phyloP scores from a whole-genome alignment of 2,329 filamentous ascomycete genomes.

The Coniella lustricola region DNA sequence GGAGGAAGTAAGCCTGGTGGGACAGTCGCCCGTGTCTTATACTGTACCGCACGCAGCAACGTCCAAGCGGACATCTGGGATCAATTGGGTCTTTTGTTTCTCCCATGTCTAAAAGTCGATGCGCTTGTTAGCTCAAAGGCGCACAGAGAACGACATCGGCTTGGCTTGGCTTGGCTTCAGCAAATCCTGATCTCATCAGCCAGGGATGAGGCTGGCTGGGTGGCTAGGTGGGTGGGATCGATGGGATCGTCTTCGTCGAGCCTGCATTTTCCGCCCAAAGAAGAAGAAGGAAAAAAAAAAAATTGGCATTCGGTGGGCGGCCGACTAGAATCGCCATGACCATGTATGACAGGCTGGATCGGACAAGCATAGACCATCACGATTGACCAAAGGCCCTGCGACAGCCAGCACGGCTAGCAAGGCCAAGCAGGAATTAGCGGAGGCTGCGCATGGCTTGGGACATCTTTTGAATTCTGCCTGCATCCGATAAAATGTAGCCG shows the following conservation, averaged over 20 bases:
- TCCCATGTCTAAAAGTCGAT: not conserved
- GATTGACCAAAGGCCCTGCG: not conserved
- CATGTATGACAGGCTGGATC: too few relatives aligned
- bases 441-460: not conserved
- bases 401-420: too few relatives aligned
- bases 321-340: too few relatives aligned
- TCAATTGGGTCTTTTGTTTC: not conserved
- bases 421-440: not conserved
- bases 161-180: not conserved
- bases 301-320: too few relatives aligned
- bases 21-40: not conserved
- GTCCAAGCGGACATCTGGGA: not conserved
- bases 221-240: too few relatives aligned
- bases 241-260: not conserved
- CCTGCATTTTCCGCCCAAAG: not conserved
- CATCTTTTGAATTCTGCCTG: too few relatives aligned
- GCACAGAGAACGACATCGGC: not conserved
- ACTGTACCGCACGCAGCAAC: not conserved
- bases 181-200: constrained; percentile 6
- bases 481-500: too few relatives aligned
- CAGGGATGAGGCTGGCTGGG: not conserved
- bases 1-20: too few relatives aligned
- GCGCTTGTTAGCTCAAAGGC: too few relatives aligned
- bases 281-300: not conserved
- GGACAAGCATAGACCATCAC: too few relatives aligned